Evolutionary conservation across 257 asterid species (phyloP).

Genomic region (Solanum phureja): DNA sequence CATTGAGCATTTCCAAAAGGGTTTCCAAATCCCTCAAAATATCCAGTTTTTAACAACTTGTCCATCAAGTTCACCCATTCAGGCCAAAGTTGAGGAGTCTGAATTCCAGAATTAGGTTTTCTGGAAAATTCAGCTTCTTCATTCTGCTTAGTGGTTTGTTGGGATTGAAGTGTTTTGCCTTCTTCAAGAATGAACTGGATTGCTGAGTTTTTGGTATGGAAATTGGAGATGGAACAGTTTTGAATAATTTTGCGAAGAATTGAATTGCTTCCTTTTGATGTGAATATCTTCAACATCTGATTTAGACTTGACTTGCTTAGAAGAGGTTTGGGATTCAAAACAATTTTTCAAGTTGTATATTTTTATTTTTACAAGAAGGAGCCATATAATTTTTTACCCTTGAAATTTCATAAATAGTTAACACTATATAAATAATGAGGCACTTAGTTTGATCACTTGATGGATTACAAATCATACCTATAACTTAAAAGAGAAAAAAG

Average conservation of each 20-base stretch:
- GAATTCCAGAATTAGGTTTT: conserved; percentile 3
- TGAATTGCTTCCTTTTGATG: neutral
- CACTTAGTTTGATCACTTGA: neutral
- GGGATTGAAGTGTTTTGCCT: conserved; percentile 14
- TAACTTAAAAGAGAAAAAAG: too few relatives aligned
- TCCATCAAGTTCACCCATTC: conserved; percentile 78
- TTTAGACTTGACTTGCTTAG: neutral
- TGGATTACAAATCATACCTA: too few relatives aligned
- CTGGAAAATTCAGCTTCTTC: conserved; percentile 2
- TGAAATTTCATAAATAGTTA: neutral
- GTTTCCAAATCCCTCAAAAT: conserved; percentile 51
- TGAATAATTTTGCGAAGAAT: neutral
- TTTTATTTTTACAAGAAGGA: neutral
- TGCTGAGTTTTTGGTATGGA: conserved; percentile 37
- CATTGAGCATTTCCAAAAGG: conserved; percentile 36
- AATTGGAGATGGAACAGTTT: neutral
- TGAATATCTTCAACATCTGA: neutral
- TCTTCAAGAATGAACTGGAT: conserved; percentile 53
- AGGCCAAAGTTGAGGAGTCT: conserved; percentile 30
- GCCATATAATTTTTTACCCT: neutral
- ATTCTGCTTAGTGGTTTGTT: conserved; percentile 3
- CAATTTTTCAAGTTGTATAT: neutral
- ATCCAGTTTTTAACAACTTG: conserved; percentile 40
- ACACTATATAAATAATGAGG: neutral
- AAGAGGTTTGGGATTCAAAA: neutral